phyloP scores from a whole-genome alignment of 768 basidiomycete genomes.

The Omphalotus guepiniiformis region DNA sequence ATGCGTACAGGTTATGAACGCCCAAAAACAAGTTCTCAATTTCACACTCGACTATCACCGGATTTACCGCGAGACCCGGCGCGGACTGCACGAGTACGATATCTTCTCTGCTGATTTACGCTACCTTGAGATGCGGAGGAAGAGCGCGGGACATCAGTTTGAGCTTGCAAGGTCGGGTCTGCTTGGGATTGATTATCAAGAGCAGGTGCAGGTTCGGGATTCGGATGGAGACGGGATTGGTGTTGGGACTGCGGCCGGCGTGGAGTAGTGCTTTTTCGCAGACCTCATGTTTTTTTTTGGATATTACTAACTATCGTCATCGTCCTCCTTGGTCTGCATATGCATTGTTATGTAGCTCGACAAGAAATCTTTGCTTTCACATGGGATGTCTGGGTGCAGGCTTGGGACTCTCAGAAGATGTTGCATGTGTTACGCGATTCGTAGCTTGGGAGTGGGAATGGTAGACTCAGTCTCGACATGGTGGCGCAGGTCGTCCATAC shows the following conservation, averaged over 20 bases:
- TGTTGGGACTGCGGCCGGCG: background rate
- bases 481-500: too few relatives aligned
- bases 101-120: background rate
- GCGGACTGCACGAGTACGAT: constrained; percentile 23
- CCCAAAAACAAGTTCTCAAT: constrained; percentile 19
- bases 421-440: too few relatives aligned
- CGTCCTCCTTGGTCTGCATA: too few relatives aligned
- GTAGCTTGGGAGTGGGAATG: too few relatives aligned
- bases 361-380: too few relatives aligned
- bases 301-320: too few relatives aligned
- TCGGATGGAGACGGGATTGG: background rate
- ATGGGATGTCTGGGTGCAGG: too few relatives aligned
- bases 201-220: background rate
- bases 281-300: too few relatives aligned
- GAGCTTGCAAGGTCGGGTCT: constrained; percentile 25
- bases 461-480: too few relatives aligned
- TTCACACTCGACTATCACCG: constrained; percentile 30
- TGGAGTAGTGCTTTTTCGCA: background rate
- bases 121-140: background rate
- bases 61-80: constrained; percentile 39
- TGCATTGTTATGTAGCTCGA: too few relatives aligned
- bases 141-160: background rate
- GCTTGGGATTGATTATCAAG: constrained; percentile 34
- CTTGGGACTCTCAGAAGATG: too few relatives aligned
- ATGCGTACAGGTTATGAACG: constrained; percentile 15